Percentiles rank a stretch among this genome's conserved stretches.
These are phyloP conservation scores for Colletotrichum sp. DNA, from an alignment of 2,329 filamentous ascomycete species.

Conservation along the genomic window DNA sequence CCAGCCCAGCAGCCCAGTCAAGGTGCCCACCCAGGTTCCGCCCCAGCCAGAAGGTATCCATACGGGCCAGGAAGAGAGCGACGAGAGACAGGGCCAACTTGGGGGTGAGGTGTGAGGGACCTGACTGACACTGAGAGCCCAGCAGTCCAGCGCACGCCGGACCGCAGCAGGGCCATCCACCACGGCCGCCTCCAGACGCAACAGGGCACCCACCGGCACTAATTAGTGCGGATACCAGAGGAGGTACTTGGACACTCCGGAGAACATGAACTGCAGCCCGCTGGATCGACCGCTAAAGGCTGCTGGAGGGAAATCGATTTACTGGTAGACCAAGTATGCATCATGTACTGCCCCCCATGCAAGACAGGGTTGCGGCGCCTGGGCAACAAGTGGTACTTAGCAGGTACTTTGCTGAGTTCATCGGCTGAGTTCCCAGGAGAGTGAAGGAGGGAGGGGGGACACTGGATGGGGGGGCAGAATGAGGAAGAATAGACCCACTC, in stretches of 20 bases:
- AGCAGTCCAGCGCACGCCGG: constrained; percentile 9
- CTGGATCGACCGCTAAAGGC: background rate
- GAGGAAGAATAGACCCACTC: constrained; percentile 9
- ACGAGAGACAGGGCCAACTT: background rate
- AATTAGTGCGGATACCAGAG: background rate
- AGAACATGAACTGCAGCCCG: background rate
- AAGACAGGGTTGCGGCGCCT: constrained; percentile 13
- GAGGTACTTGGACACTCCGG: background rate
- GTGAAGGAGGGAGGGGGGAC: background rate
- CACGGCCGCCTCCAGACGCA: constrained; percentile 1
- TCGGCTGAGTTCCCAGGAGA: constrained; percentile 15
- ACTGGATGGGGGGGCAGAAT: background rate
- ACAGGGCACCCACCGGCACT: constrained; percentile 2
- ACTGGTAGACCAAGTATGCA: background rate
- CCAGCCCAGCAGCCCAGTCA: background rate
- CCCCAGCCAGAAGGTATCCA: background rate
- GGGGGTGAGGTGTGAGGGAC: background rate
- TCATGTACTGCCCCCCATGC: constrained; percentile 5
- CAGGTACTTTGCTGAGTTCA: constrained; percentile 19
- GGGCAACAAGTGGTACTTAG: constrained; percentile 14
- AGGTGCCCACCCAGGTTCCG: background rate
- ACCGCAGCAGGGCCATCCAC: constrained; percentile 16
- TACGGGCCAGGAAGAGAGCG: background rate
- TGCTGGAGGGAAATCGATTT: background rate
- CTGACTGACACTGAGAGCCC: background rate